Evolutionary conservation across 768 basidiomycete species (phyloP).

Genomic region (Boletales sp.): DNA sequence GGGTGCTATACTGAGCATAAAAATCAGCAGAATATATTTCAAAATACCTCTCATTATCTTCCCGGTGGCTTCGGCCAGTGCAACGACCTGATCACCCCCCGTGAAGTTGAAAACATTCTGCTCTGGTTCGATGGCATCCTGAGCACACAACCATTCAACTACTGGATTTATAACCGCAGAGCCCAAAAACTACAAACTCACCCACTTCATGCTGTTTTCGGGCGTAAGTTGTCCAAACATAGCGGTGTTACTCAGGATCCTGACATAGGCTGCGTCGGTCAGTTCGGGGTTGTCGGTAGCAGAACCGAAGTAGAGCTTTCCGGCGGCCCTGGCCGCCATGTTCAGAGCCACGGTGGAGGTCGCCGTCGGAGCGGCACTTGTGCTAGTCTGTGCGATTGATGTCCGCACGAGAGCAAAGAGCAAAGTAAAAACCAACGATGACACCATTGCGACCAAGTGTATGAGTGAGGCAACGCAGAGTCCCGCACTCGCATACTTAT

Average conservation of each 20-base stretch:
- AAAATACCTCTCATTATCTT: slow-evolving; percentile 18
- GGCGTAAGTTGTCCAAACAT: slow-evolving; percentile 21
- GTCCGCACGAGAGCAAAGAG: slow-evolving; percentile 6
- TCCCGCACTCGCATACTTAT: no score
- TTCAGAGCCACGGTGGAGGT: slow-evolving; percentile 24
- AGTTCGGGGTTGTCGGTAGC: slow-evolving; percentile 48
- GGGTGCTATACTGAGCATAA: not conserved
- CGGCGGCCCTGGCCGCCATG: slow-evolving; percentile 35
- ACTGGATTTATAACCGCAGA: not conserved
- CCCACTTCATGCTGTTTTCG: slow-evolving; percentile 20
- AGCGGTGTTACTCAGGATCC: slow-evolving; percentile 3
- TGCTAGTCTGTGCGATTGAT: not conserved
- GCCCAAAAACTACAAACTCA: slow-evolving; percentile 1
- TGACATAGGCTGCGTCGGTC: slow-evolving; percentile 25
- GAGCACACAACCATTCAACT: not conserved
- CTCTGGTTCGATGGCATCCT: slow-evolving; percentile 22
- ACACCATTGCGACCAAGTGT: not conserved
- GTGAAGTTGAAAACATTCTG: slow-evolving; percentile 23
- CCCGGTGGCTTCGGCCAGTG: slow-evolving; percentile 17
- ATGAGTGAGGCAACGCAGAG: no score
- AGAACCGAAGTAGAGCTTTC: slow-evolving; percentile 46
- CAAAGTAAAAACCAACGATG: slow-evolving; percentile 1
- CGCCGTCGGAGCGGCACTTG: not conserved
- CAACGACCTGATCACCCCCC: slow-evolving; percentile 17
- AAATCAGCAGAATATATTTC: not conserved